phyloP scores from a whole-genome alignment of 2,329 filamentous ascomycete genomes.

The Cladosporium sp. region DNA sequence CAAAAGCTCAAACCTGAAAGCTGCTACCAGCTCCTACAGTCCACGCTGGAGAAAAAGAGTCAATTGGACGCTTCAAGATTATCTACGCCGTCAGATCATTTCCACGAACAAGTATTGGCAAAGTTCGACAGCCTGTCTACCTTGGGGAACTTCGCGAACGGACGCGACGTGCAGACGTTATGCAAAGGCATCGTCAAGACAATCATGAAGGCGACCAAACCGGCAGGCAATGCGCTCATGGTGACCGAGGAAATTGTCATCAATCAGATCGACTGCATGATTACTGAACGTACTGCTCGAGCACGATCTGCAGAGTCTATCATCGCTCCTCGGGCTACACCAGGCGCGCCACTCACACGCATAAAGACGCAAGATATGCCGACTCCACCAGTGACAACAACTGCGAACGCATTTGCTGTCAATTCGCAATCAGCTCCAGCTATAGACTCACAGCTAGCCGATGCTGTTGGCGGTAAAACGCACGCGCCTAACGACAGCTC shows the following conservation, averaged over 20 bases:
- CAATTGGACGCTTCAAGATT: slow-evolving; percentile 35
- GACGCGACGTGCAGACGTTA: slow-evolving; percentile 60
- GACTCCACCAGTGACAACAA: no score
- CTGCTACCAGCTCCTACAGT: slow-evolving; percentile 42
- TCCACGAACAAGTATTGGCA: slow-evolving; percentile 23
- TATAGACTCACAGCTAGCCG: not conserved
- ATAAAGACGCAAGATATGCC: no score
- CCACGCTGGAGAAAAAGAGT: slow-evolving; percentile 36
- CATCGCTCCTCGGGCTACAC: not conserved
- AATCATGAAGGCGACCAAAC: slow-evolving; percentile 29
- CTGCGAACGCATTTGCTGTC: no score
- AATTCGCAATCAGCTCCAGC: no score
- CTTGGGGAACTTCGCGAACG: slow-evolving; percentile 61
- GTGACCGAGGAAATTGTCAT: slow-evolving; percentile 33
- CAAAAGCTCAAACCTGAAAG: slow-evolving; percentile 35
- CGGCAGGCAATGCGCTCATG: slow-evolving; percentile 22
- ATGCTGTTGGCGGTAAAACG: not conserved
- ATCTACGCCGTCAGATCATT: slow-evolving; percentile 23
- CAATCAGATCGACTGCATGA: slow-evolving; percentile 33
- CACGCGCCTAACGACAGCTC: not conserved
- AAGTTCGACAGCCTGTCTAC: slow-evolving; percentile 45
- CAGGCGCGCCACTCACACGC: not conserved
- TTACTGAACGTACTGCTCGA: slow-evolving; percentile 35
- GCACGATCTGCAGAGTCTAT: not conserved
- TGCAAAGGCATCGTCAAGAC: slow-evolving; percentile 52